Conservation (phyloP, 192 early-diverging fungal genomes). For the Lunasporangiospora selenospora region DNA sequence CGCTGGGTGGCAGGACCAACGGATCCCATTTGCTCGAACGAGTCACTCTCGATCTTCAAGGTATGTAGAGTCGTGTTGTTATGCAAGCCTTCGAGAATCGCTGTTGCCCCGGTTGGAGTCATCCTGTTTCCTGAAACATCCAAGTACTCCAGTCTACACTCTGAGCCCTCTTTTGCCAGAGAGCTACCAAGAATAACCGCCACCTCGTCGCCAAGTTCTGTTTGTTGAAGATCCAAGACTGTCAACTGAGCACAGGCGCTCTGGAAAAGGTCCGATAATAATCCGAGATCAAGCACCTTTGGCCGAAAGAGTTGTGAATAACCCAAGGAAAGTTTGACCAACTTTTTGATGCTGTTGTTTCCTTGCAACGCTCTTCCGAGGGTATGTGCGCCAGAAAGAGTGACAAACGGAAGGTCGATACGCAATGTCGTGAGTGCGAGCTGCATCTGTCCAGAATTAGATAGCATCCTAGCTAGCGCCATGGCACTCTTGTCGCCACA, state of each 20-base stretch:
- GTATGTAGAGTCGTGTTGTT: not conserved
- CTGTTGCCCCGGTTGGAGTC: slow-evolving; percentile 12
- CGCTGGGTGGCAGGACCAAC: slow-evolving; percentile 22
- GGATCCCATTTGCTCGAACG: slow-evolving; percentile 17
- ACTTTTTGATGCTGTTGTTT: not conserved
- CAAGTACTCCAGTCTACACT: slow-evolving; percentile 11
- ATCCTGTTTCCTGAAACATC: slow-evolving; percentile 29
- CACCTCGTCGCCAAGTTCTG: slow-evolving; percentile 15
- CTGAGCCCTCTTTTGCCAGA: not conserved
- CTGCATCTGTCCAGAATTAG: not conserved
- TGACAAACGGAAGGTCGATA: slow-evolving; percentile 14
- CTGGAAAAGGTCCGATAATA: slow-evolving; percentile 5
- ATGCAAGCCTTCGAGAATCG: slow-evolving; percentile 9
- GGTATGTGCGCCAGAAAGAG: slow-evolving; percentile 7
- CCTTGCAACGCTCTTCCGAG: slow-evolving; percentile 6
- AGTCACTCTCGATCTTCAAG: slow-evolving; percentile 21
- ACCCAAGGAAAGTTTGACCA: slow-evolving; percentile 21
- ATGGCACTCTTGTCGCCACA: slow-evolving; percentile 31
- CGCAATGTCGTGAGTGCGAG: slow-evolving; percentile 2
- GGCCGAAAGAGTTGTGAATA: slow-evolving; percentile 11
- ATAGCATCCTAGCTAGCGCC: slow-evolving; percentile 10
- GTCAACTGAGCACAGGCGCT: slow-evolving; percentile 11
- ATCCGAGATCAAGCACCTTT: not conserved
- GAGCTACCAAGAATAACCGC: slow-evolving; percentile 9
- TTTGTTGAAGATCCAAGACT: slow-evolving; percentile 8